Base-by-base conservation (phyloP, 2,329 filamentous ascomycete genomes). In the Fonsecaea multimorphosa region DNA sequence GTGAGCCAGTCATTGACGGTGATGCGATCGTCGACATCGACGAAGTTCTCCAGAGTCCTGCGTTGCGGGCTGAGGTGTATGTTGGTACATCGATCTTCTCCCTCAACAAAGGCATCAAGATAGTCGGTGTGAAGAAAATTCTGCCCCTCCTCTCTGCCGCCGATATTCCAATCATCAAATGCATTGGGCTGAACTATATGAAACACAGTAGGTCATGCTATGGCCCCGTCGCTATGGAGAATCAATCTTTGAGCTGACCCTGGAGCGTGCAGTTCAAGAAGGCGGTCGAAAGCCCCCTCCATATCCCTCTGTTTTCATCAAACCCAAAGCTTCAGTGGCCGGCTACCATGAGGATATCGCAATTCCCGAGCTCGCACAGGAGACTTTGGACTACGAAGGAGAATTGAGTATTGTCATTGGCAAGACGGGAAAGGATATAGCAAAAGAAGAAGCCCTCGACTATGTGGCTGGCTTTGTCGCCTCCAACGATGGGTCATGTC, bases 151-250 rank as follows among this genome's bases (percentile, higher is more conserved):
- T 57, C 2, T 8, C 3, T 22, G 5, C 29, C 4, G 73, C 75
- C 1, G 83, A 87, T 58, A 82, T 87, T 0, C 82, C 84, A 0
- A 85, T 86, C 49, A 71, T 89, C 1, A 76, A 85, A n/a, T 82
- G 80, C 70, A 70, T 82, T 49, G 80, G 80, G 6, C 76, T 82
- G 57, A 82, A 82, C 74, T 81, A 81, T 68, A 70, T 68, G 31
- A 74, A 79, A 65, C 78, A 79, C 60, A 88, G 86, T 67, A 19
- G 5, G 58, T 60, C 29, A n/a, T 31, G 3, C 29, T 8, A 31
- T 31, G 29, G 8, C 29, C n/a, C n/a, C n/a, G n/a, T n/a, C n/a
- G n/a, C n/a, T n/a, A n/a, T n/a, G n/a, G n/a, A n/a, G n/a, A n/a
- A n/a, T n/a, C n/a, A n/a, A n/a, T n/a, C n/a, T n/a, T n/a, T n/a